Conservation (phyloP, 2,329 filamentous ascomycete species). For the Thelonectria olida region DNA sequence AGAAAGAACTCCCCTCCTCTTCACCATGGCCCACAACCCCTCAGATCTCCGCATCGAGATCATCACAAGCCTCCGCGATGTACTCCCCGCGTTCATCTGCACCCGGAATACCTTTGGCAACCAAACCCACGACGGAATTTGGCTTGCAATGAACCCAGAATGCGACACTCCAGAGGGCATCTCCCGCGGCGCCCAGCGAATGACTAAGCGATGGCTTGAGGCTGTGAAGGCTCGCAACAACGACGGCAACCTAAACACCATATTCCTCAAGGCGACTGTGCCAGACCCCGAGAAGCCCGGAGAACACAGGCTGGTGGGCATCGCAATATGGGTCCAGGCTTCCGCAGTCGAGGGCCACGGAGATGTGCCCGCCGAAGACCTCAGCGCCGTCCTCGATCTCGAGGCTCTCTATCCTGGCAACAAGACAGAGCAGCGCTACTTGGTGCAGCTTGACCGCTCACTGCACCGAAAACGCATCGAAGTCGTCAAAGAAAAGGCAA, state of each 20-base stretch:
- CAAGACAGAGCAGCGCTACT: constrained; percentile 55
- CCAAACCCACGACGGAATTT: constrained; percentile 61
- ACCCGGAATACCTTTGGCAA: constrained; percentile 54
- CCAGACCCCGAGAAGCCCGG: constrained; percentile 40
- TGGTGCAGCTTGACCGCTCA: constrained; percentile 53
- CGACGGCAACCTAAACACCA: constrained; percentile 56
- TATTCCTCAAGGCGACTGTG: constrained; percentile 64
- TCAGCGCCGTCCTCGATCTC: constrained; percentile 43
- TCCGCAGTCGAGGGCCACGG: constrained; percentile 60
- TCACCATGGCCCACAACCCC: constrained; percentile 12
- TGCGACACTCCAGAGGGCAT: constrained; percentile 62
- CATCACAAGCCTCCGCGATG: constrained; percentile 40
- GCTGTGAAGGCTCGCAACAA: constrained; percentile 47
- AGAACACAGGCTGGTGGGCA: constrained; percentile 53
- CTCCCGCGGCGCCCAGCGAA: constrained; percentile 44
- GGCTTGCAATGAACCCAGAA: constrained; percentile 60
- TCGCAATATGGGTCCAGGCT: constrained; percentile 64
- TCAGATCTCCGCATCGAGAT: constrained; percentile 37
- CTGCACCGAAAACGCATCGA: constrained; percentile 55
- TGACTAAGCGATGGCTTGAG: constrained; percentile 52
- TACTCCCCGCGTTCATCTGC: constrained; percentile 38
- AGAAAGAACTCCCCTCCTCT: too few species aligned
- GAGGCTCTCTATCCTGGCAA: constrained; percentile 53
- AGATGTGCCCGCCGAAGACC: constrained; percentile 47
- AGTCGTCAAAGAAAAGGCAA: constrained; percentile 51